Conservation (phyloP, 805 yeast genomes). For the Geotrichum ghanense region DNA sequence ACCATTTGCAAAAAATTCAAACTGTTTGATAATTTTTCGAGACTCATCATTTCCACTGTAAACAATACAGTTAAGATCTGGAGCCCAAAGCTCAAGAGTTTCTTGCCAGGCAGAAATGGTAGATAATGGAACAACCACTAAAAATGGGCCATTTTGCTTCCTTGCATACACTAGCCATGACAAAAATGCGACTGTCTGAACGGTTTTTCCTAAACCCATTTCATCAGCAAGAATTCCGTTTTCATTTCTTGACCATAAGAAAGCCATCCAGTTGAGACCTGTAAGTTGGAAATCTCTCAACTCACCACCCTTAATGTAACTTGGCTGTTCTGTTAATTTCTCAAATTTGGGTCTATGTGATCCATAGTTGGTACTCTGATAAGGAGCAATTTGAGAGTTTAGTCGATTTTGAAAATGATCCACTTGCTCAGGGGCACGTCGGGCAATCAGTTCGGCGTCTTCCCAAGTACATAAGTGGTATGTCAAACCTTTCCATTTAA, state of each 20-base stretch:
- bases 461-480: slow-evolving; percentile 98
- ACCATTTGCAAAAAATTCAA: slow-evolving; percentile 62
- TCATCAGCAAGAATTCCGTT: slow-evolving; percentile 97
- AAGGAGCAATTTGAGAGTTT: slow-evolving; percentile 77
- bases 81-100: slow-evolving; percentile 95
- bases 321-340: slow-evolving; percentile 76
- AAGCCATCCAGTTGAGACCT: slow-evolving; percentile 99
- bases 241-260: slow-evolving; percentile 93
- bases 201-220: slow-evolving; percentile 98
- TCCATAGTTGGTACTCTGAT: slow-evolving; percentile 67
- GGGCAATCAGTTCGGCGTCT: slow-evolving; percentile 76
- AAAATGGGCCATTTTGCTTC: slow-evolving; percentile 94
- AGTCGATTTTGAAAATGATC: slow-evolving; percentile 69
- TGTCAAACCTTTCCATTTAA: slow-evolving; percentile 87
- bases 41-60: slow-evolving; percentile 88
- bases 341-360: slow-evolving; percentile 76
- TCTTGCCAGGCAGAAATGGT: slow-evolving; percentile 99
- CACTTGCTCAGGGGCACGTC: slow-evolving; percentile 73
- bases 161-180: slow-evolving; percentile 94
- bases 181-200: slow-evolving; percentile 87
- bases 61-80: slow-evolving; percentile 85
- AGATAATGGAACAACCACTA: slow-evolving; percentile 91
- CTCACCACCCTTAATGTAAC: slow-evolving; percentile 81
- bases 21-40: slow-evolving; percentile 68
- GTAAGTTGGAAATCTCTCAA: slow-evolving; percentile 95